Evolutionary conservation across 192 early-diverging fungal genomes (phyloP).

Genomic region (Dimargaris xerosporica): DNA sequence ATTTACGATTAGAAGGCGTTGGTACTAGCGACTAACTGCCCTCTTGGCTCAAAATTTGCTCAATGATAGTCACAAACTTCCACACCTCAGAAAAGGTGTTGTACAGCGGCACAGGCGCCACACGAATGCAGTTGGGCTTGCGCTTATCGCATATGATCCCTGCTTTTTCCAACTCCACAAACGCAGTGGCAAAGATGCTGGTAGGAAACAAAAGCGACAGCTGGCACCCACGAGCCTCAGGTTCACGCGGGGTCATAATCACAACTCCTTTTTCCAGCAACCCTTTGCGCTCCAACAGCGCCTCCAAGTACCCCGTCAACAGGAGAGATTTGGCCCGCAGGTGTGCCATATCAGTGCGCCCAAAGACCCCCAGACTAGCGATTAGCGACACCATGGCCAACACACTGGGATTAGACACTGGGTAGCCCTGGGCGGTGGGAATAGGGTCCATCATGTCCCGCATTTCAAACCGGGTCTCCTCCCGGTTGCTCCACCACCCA

Average conservation of each 20-base stretch:
- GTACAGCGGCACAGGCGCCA: slow-evolving; percentile 84
- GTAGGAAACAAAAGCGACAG: slow-evolving; percentile 49
- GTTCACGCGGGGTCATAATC: slow-evolving; percentile 70
- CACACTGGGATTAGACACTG: slow-evolving; percentile 79
- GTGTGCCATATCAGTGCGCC: slow-evolving; percentile 43
- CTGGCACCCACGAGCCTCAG: slow-evolving; percentile 68
- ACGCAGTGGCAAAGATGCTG: slow-evolving; percentile 33
- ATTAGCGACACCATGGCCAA: slow-evolving; percentile 55
- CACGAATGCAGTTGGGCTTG: slow-evolving; percentile 77
- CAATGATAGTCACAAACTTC: slow-evolving; percentile 43
- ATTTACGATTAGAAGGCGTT: not conserved
- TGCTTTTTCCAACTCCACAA: slow-evolving; percentile 34
- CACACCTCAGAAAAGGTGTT: slow-evolving; percentile 74
- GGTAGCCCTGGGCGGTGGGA: slow-evolving; percentile 66
- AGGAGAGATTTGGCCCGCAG: slow-evolving; percentile 61
- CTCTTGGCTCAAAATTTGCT: slow-evolving; percentile 18
- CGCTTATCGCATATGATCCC: slow-evolving; percentile 81
- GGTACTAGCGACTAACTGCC: not conserved
- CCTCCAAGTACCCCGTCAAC: slow-evolving; percentile 76
- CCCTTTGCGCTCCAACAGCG: slow-evolving; percentile 37
- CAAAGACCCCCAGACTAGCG: slow-evolving; percentile 68
- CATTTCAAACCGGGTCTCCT: slow-evolving; percentile 76
- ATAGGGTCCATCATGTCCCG: slow-evolving; percentile 63
- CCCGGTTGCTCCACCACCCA: slow-evolving; percentile 92
- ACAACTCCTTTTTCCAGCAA: slow-evolving; percentile 19